Evolutionary conservation across 169 alveolate species (phyloP), one percentile per base, ranked within the genome.

Genomic region (Besnoitia besnoiti): DNA sequence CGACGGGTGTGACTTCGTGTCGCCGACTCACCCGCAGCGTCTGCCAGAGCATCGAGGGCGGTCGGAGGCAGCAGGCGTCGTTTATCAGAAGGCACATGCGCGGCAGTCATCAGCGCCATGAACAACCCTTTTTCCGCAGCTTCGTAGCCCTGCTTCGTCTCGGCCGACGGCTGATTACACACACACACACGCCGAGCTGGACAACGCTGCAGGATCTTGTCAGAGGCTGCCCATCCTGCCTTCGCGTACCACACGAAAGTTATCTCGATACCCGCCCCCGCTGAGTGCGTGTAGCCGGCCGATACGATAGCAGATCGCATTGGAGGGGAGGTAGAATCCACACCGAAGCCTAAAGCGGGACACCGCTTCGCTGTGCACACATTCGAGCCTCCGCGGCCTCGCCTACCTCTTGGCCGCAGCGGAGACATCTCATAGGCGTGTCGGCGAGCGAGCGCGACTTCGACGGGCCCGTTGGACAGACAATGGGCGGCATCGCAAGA

Each of bases 391-490:
- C 59, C 59, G 7, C 59, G 24, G 24, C 16, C 55, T 35, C 55
- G 7, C 87, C 14, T 35, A 77, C 87, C 87, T 77, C 87, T 37
- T 40, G 4, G 0, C 87, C 87, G 87, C 87, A 77, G 3, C 49
- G 61, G 10, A 42, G 87, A 35, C 87, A 77, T 14, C 59, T 51
- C 87, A 77, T 77, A 14, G 87, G 61, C 10, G 87, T 77, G 37
- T 77, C 59, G 21, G 33, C 40, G 44, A 77, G 87, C 8, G 87
- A 30, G 61, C 33, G 87, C 30, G 87, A 39, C 87, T 27, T 37
- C 35, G 87, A 77, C n/a, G 87, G 87, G 37, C 87, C 59, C 16
- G 59, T 77, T 27, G 87, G 87, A 55, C 59, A 77, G 16, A 77
- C 87, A 39, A 77, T 77, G 27, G 61, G 33, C 3, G 49, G 61